Base-by-base conservation (phyloP, 2,329 filamentous ascomycete genomes). In the Bipolaris cookei region DNA sequence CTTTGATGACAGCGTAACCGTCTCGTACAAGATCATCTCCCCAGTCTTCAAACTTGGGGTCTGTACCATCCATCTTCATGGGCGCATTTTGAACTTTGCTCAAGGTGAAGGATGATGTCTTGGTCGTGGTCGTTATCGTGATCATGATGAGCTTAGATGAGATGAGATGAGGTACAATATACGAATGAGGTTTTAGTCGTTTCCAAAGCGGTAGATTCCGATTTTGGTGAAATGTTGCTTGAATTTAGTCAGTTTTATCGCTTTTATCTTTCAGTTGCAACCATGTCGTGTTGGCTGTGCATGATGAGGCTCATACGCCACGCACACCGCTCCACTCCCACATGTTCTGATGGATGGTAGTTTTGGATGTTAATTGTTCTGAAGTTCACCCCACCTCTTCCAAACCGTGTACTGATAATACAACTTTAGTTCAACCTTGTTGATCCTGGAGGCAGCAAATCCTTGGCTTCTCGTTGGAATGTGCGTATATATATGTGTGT, bases 1-100 rank as follows among this genome's bases (percentile, higher is more conserved):
- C 76, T 54, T 82, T 82, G 51, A 83, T 69, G n/a, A 83, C 74
- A 1, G 77, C 78, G 59, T 52, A 52, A 10, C 50, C 50, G 13
- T 52, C 50, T 10, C 50, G 32, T 4, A 41, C 50, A 5, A 52
- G 50, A 21, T 78, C 74, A 37, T 75, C 72, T 23, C 71, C 61
- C 71, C 74, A 78, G 63, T 77, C 73, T 10, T 70, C 69, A 45
- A 57, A 72, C 6, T 58, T 49, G 6, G 55, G 18, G 20, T 72
- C 66, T 30, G 61, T 59, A n/a, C 63, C 64, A 28, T 66, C 65
- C 5, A 66, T 41, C 13, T 51, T 62, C 54, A 68, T 58, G 21
- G 32, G 45, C 10, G 37, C 34, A 39, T 56, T 48, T 10, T 57
- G 32, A 10, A 54, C 50, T 7, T 41, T 58, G 47, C 54, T 60